Percentiles rank a stretch among this genome's conserved stretches.
These are phyloP conservation scores for Mallotus repandus DNA, from an alignment of 441 rosid genomes.

Conservation along the genomic window DNA sequence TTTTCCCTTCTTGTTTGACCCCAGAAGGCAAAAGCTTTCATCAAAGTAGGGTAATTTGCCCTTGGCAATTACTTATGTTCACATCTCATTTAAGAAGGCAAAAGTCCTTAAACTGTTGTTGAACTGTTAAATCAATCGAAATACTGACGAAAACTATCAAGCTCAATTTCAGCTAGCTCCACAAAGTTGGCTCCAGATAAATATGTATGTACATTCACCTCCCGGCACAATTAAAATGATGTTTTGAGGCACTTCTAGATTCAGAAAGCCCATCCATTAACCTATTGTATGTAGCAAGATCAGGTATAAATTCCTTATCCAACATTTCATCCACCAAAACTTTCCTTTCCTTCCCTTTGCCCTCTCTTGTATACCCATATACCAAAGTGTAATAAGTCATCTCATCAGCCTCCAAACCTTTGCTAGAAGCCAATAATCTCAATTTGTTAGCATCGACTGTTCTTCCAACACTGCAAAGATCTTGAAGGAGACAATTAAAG, in stretches of 20 bases:
- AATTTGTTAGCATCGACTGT: slow-evolving; percentile 54
- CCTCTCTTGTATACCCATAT: slow-evolving; percentile 55
- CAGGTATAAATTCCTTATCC: slow-evolving; percentile 70
- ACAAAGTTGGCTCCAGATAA: not conserved
- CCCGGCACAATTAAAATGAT: not conserved
- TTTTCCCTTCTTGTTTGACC: slow-evolving; percentile 55
- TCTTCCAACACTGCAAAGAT: slow-evolving; percentile 60
- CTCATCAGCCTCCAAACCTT: slow-evolving; percentile 61
- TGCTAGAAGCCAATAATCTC: slow-evolving; percentile 60
- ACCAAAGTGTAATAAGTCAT: slow-evolving; percentile 55
- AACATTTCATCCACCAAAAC: slow-evolving; percentile 76
- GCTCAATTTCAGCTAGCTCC: slow-evolving; percentile 37
- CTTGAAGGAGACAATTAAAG: slow-evolving; percentile 69
- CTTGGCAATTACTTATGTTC: slow-evolving; percentile 60
- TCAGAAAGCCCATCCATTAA: slow-evolving; percentile 51
- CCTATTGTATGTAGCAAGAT: slow-evolving; percentile 64
- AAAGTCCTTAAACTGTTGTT: slow-evolving; percentile 72
- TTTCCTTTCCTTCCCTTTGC: slow-evolving; percentile 59
- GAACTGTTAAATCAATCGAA: slow-evolving; percentile 58
- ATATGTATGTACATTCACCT: not conserved
- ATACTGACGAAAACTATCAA: slow-evolving; percentile 77
- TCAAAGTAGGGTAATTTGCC: slow-evolving; percentile 64
- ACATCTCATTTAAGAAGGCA: slow-evolving; percentile 69
- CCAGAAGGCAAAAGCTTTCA: slow-evolving; percentile 77
- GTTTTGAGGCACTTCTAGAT: slow-evolving; percentile 10